A percentile compares a stretch with the other conserved stretches of the same genome.
Conservation (phyloP, 1,284 basidiomycete genomes). For the Trichosporon faecale region DNA sequence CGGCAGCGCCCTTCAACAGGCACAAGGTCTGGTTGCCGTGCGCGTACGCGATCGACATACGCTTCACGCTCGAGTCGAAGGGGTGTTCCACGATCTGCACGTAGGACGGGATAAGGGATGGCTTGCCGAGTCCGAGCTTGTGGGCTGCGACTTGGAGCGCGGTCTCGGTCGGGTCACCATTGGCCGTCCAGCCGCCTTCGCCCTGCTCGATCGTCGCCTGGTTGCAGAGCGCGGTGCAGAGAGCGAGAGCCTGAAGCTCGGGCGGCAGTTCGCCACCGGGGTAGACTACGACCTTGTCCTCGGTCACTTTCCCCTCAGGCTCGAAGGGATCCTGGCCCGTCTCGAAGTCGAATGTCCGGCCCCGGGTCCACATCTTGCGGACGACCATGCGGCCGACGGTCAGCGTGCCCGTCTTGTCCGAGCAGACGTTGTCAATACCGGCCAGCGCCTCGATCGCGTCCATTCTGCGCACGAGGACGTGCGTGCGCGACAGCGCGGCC, state of each 20-base stretch:
- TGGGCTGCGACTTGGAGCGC: conserved; percentile 65
- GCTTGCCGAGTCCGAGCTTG: conserved; percentile 54
- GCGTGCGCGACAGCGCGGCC: conserved; percentile 52
- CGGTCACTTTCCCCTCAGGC: conserved; percentile 47
- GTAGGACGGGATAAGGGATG: conserved; percentile 38
- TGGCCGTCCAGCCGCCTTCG: conserved; percentile 62
- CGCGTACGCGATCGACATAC: conserved; percentile 59
- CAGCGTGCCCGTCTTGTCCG: conserved; percentile 66
- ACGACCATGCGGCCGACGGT: conserved; percentile 60
- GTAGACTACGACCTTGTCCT: conserved; percentile 37
- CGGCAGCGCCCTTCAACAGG: conserved; percentile 63
- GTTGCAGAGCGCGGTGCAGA: conserved; percentile 56
- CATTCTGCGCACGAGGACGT: conserved; percentile 56
- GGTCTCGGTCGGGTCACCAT: conserved; percentile 67
- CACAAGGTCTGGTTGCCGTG: conserved; percentile 34
- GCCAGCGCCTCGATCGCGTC: conserved; percentile 61
- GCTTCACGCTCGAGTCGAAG: conserved; percentile 64
- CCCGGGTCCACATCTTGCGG: conserved; percentile 59
- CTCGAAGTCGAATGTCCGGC: conserved; percentile 52
- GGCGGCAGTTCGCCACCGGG: neutral
- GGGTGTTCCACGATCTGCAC: conserved; percentile 56
- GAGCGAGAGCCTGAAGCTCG: conserved; percentile 50
- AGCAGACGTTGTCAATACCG: conserved; percentile 62
- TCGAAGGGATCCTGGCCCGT: conserved; percentile 53
- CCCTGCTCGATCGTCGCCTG: conserved; percentile 52